Evolutionary conservation across 1,284 basidiomycete species (phyloP).

Genomic region (Puccinia triticina): DNA sequence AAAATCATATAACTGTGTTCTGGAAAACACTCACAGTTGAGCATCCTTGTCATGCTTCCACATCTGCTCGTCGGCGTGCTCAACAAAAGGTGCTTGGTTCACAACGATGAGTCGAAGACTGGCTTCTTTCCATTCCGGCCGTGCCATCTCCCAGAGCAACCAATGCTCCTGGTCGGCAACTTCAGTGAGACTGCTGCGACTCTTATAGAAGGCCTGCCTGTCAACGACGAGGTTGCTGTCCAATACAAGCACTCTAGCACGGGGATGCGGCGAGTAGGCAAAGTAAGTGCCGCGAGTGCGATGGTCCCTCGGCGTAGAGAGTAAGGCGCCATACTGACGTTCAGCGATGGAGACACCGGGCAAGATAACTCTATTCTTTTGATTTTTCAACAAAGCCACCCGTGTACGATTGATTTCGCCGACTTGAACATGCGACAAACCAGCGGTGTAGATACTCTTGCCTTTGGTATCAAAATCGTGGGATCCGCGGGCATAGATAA

Average conservation of each 20-base stretch:
- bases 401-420: conserved; percentile 50
- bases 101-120: conserved; percentile 55
- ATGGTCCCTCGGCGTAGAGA: conserved; percentile 36
- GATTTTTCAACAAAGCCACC: conserved; percentile 46
- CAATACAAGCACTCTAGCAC: conserved; percentile 55
- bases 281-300: conserved; percentile 53
- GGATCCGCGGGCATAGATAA: conserved; percentile 55
- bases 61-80: conserved; percentile 54
- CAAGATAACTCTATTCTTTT: conserved; percentile 42
- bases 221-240: conserved; percentile 55
- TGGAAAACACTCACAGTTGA: conserved; percentile 53
- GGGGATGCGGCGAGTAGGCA: conserved; percentile 54
- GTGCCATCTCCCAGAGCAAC: conserved; percentile 54
- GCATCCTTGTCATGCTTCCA: conserved; percentile 54
- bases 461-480: conserved; percentile 56
- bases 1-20: background rate
- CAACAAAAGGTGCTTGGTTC: conserved; percentile 56
- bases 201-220: conserved; percentile 45
- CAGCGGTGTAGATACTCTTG: conserved; percentile 54
- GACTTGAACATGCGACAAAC: conserved; percentile 51
- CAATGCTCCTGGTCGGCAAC: conserved; percentile 55
- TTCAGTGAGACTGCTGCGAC: conserved; percentile 48
- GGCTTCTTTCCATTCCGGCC: conserved; percentile 54
- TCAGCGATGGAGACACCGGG: conserved; percentile 46
- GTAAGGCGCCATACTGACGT: conserved; percentile 46